Percentiles rank a stretch among this genome's conserved stretches.
phyloP scores from a whole-genome alignment of 192 early-diverging fungal species.

The Coemansia javaensis region DNA sequence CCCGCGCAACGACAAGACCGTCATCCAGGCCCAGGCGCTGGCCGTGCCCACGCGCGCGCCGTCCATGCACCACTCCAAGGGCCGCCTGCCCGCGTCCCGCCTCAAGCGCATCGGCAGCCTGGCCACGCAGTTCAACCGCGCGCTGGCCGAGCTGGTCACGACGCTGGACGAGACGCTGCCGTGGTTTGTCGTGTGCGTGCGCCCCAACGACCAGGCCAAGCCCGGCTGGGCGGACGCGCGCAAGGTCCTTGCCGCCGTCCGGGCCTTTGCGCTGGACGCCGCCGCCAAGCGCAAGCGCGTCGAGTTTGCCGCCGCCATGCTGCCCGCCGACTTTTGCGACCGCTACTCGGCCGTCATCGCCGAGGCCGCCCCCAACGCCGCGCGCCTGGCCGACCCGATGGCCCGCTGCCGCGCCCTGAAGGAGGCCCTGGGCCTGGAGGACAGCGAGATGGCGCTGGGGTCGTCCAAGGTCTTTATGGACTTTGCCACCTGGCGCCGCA shows the following conservation, averaged over 20 bases:
- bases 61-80: constrained; percentile 38
- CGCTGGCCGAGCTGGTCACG: constrained; percentile 70
- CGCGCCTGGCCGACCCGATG: constrained; percentile 8
- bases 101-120: constrained; percentile 53
- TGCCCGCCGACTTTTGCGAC: constrained; percentile 74
- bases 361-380: constrained; percentile 11
- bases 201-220: constrained; percentile 68
- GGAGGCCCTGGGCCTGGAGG: constrained; percentile 17
- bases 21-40: constrained; percentile 72
- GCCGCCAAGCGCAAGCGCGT: constrained; percentile 57
- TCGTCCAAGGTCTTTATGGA: constrained; percentile 57
- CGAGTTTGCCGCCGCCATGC: constrained; percentile 65
- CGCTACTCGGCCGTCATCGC: constrained; percentile 59
- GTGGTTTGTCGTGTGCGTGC: constrained; percentile 80
- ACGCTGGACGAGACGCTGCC: constrained; percentile 74
- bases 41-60: constrained; percentile 76
- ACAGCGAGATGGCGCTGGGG: constrained; percentile 38
- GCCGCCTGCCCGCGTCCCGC: constrained; percentile 53
- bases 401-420: constrained; percentile 22
- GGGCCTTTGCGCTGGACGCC: constrained; percentile 59
- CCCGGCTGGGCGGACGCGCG: constrained; percentile 59
- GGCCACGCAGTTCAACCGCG: constrained; percentile 56
- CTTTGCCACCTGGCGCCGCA: constrained; percentile 58
- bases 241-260: constrained; percentile 58
- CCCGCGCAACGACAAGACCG: constrained; percentile 66